Base-by-base conservation (phyloP, 2,329 filamentous ascomycete genomes). In the Colletotrichum cereale region DNA sequence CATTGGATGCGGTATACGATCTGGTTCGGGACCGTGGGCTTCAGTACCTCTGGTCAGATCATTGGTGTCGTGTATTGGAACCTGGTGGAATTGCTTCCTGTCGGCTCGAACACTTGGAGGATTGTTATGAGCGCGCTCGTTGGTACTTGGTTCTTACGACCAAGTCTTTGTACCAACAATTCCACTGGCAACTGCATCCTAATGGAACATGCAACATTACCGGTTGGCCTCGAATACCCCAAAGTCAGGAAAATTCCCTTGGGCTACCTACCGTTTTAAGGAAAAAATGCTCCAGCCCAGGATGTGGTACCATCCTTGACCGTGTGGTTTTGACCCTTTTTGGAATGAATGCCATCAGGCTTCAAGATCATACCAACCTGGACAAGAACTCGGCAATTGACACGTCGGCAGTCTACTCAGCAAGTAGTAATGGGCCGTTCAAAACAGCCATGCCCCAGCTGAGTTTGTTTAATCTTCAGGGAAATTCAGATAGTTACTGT, bases 381-480 rank as follows among this genome's bases (percentile, higher is more conserved):
- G 10, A n/a, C 31, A 18, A 31, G 3, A n/a, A 21, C 3, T 53
- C 50, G 1, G 18, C 3, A 14, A 34, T 12, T n/a, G 7, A 0
- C 14, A n/a, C 29, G 31, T 11, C 18, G 18, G 18, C 12, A 3
- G 5, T 34, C 11, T 6, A n/a, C 18, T 3, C 50, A 31, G 10
- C 18, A 12, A 14, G 18, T 3, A 34, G 18, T 10, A 21, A 34
- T 34, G 2, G 5, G 8, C 11, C 11, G 18, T 11, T 2, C 6
- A 11, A n/a, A 14, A 12, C 2, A 10, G 6, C 4, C 0, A 12
- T 14, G 3, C 2, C 29, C 21, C 29, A 21, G 7, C 29, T 7
- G 18, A 5, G 31, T 34, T 55, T n/a, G 29, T 10, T 55, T 1
- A 31, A n/a, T 7, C 5, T 55, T 12, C 29, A 12, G 14, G 14